phyloP scores from a whole-genome alignment of 768 basidiomycete genomes.

The Russula compacta region DNA sequence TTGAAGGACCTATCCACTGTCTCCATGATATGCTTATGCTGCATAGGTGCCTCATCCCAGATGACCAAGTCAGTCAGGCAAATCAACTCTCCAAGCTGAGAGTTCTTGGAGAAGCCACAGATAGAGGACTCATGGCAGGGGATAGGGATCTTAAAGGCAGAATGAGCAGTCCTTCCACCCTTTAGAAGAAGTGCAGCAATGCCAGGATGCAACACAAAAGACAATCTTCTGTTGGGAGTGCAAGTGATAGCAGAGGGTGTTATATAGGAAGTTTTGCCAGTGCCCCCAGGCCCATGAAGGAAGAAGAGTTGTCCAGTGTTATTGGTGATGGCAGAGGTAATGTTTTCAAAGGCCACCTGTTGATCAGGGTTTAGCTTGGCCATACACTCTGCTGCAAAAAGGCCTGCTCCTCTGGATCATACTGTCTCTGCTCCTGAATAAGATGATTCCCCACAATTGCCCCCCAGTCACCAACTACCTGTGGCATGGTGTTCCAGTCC shows the following conservation, averaged over 20 bases:
- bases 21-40: background rate
- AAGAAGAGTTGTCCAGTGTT: slow-evolving; percentile 29
- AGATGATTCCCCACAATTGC: slow-evolving; percentile 21
- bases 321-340: slow-evolving; percentile 16
- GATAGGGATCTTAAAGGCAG: slow-evolving; percentile 10
- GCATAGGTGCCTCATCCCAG: background rate
- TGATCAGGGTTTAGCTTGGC: slow-evolving; percentile 20
- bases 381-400: background rate
- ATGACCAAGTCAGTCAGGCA: background rate
- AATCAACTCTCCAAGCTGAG: background rate
- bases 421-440: slow-evolving; percentile 29
- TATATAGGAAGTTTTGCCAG: slow-evolving; percentile 41
- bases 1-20: background rate
- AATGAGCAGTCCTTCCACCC: no score
- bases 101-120: background rate
- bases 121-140: slow-evolving; percentile 17
- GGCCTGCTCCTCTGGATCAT: slow-evolving; percentile 16
- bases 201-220: slow-evolving; percentile 37
- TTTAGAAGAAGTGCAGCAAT: no score
- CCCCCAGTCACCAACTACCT: slow-evolving; percentile 24
- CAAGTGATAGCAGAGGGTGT: slow-evolving; percentile 20
- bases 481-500: slow-evolving; percentile 29
- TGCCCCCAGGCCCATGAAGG: slow-evolving; percentile 36
- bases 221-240: slow-evolving; percentile 17
- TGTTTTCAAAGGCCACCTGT: slow-evolving; percentile 16